A percentile compares a stretch with the other conserved stretches of the same genome.
phyloP scores from a whole-genome alignment of 129 eudicot species.

The Tagetes patula region DNA sequence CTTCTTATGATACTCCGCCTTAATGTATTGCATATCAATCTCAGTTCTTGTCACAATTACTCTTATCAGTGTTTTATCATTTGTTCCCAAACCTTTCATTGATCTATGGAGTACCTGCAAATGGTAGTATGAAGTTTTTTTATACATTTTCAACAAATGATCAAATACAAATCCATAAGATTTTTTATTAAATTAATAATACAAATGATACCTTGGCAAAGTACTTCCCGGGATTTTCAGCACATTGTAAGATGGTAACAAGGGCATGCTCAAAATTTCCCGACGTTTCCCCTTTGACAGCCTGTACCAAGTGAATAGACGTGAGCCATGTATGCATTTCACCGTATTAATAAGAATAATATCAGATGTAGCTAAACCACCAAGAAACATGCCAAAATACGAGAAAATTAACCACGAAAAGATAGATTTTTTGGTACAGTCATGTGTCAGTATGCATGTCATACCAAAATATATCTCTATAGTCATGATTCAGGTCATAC shows the following conservation, averaged over 20 bases:
- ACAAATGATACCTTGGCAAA: constrained; percentile 70
- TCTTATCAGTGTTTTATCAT: constrained; percentile 61
- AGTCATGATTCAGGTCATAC: not conserved
- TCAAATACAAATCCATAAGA: constrained; percentile 49
- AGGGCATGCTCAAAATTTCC: constrained; percentile 73
- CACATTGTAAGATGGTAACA: constrained; percentile 64
- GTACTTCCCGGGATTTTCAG: constrained; percentile 75
- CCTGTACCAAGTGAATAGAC: constrained; percentile 43
- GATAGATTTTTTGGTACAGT: not conserved
- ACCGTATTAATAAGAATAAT: not conserved
- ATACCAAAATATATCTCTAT: not conserved
- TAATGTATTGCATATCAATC: constrained; percentile 82
- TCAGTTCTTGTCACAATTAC: constrained; percentile 81
- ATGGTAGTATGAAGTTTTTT: not conserved
- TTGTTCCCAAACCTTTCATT: constrained; percentile 93
- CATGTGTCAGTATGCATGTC: not conserved
- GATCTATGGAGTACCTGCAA: constrained; percentile 66
- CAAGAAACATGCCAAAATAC: not conserved
- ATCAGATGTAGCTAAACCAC: not conserved
- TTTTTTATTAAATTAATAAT: not conserved
- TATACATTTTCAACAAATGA: not conserved
- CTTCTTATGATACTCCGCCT: constrained; percentile 76
- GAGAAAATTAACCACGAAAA: not conserved
- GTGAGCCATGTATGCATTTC: not conserved
- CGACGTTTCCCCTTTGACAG: constrained; percentile 76